Evolutionary conservation across 2,329 filamentous ascomycete genomes (phyloP).

Genomic region (Ascochyta koolunga): DNA sequence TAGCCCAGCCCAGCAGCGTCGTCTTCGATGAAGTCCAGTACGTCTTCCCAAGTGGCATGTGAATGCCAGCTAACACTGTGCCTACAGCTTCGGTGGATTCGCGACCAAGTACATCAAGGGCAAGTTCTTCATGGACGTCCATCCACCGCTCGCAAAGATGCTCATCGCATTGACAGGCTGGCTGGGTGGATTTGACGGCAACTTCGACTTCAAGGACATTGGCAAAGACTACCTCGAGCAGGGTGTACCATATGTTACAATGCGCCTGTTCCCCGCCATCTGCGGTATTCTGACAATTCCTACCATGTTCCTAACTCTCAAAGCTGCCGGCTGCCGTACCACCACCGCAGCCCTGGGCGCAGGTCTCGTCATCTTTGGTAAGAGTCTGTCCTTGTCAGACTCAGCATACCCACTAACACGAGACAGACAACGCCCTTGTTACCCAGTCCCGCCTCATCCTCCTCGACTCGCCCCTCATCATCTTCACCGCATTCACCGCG

Average conservation of each 20-base stretch:
- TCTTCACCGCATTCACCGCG: constrained; percentile 90
- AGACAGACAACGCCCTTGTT: constrained; percentile 85
- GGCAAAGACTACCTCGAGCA: constrained; percentile 98
- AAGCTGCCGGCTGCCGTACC: constrained; percentile 86
- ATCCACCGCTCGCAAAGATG: constrained; percentile 94
- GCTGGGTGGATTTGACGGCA: constrained; percentile 91
- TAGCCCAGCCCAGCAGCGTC: constrained; percentile 94
- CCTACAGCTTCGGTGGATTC: constrained; percentile 87
- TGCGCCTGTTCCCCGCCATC: constrained; percentile 91
- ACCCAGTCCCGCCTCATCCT: constrained; percentile 96
- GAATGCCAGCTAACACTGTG: constrained; percentile 26
- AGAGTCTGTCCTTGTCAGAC: constrained; percentile 18
- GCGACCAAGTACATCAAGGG: constrained; percentile 99
- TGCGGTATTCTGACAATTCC: constrained; percentile 88
- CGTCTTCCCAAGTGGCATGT: constrained; percentile 50
- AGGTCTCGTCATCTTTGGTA: constrained; percentile 88
- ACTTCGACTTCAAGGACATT: constrained; percentile 99
- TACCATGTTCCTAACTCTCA: constrained; percentile 92
- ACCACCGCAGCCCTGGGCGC: constrained; percentile 83
- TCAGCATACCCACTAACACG: constrained; percentile 22
- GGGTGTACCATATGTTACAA: constrained; percentile 93
- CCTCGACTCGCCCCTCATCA: constrained; percentile 91
- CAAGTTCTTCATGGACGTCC: constrained; percentile 99
- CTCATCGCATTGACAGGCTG: constrained; percentile 94
- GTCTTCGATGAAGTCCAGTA: constrained; percentile 99